Percentiles rank a stretch among this genome's conserved stretches.
Conservation (phyloP, 1,284 basidiomycete species). For the Cystobasidium slooffiae region DNA sequence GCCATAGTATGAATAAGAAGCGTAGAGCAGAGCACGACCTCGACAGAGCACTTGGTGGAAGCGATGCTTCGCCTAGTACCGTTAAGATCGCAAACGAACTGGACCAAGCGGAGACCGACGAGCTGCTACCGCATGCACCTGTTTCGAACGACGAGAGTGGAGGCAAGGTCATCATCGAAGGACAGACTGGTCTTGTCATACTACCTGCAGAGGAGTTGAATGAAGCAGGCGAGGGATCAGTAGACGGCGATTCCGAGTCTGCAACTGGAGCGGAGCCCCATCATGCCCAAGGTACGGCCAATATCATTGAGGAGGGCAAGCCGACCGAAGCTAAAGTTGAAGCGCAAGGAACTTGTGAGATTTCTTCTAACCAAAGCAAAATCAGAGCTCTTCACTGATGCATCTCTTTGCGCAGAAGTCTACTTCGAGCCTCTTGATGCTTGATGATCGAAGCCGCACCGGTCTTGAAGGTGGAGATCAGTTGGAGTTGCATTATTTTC, state of each 20-base stretch:
- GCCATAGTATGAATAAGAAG: constrained; percentile 39
- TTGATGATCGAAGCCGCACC: too few relatives aligned
- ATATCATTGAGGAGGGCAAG: not conserved
- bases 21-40: constrained; percentile 22
- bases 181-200: constrained; percentile 16
- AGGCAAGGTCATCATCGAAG: constrained; percentile 8
- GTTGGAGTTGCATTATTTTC: too few relatives aligned
- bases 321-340: not conserved
- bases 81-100: not conserved
- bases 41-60: not conserved
- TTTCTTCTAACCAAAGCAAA: not conserved
- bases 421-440: too few relatives aligned
- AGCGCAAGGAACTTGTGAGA: not conserved
- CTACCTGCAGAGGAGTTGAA: not conserved
- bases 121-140: not conserved
- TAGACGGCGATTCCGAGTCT: not conserved
- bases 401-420: too few relatives aligned
- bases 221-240: not conserved
- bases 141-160: not conserved
- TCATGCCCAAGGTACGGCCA: not conserved
- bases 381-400: not conserved
- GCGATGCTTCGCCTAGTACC: not conserved
- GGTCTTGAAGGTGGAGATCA: too few relatives aligned
- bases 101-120: not conserved
- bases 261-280: too few relatives aligned